Base-by-base conservation (phyloP, 2,329 filamentous ascomycete genomes). In the Aspergillus quadricinctus region DNA sequence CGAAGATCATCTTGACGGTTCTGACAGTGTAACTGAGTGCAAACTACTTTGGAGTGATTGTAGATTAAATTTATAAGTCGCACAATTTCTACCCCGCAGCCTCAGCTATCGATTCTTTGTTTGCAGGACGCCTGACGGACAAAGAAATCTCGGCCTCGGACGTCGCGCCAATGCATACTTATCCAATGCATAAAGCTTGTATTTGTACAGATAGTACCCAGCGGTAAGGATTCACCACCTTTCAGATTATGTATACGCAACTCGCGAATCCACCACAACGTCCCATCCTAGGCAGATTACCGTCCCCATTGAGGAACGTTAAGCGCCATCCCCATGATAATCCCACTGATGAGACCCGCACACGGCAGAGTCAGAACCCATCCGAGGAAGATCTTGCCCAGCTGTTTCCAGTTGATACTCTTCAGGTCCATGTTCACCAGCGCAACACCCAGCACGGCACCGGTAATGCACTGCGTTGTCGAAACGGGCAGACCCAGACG, bases 321-420 rank as follows among this genome's bases (percentile, higher is more conserved):
- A 51, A 78, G 56, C 5, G 75, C 74, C 69, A 78, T 73, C 27
- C 72, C 57, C 54, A 73, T 75, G 1, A 78, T 40, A 29, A 76
- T 49, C 1, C 76, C 76, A 14, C 73, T 61, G 14, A 77, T 63
- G 48, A 77, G 61, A 43, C 75, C 77, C 7, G 77, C 76, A 52
- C 59, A 62, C 43, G 77, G 77, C 11, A 79, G 65, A 1, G 77
- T 79, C 43, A 78, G 61, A 23, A 79, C 64, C 77, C 77, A 79
- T 8, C 74, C 75, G 48, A 70, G 67, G 57, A 77, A 75, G 51
- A 79, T 78, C 61, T 69, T 77, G 4, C 57, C 68, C 28, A 79
- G 54, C 53, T 77, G 75, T 31, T 68, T 68, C 76, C 76, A 76
- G 53, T 78, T 79, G 56, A 79, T 74, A 4, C 75, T 75, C 17